Evolutionary conservation across 2,329 filamentous ascomycete genomes (phyloP).

Genomic region (Metarhizium robertsii): DNA sequence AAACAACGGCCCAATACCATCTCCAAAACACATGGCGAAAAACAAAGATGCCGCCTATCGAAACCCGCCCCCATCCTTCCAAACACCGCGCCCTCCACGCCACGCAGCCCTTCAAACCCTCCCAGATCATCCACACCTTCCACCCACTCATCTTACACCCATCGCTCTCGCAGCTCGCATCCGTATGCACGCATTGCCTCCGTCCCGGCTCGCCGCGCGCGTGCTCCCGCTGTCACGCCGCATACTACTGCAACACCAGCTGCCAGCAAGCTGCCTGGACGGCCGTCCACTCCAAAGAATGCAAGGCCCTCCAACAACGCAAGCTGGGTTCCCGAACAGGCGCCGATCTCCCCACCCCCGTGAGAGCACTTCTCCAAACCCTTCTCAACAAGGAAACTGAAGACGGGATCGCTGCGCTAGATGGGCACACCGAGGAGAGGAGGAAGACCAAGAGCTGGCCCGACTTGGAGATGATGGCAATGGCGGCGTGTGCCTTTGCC

Average conservation of each 20-base stretch:
- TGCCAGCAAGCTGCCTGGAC: constrained; percentile 50
- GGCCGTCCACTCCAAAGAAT: constrained; percentile 44
- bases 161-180: constrained; percentile 28
- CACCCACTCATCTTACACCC: constrained; percentile 36
- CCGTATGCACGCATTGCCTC: constrained; percentile 43
- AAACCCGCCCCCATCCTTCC: constrained; percentile 17
- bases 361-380: constrained; percentile 43
- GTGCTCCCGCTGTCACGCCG: constrained; percentile 44
- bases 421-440: constrained; percentile 32
- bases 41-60: constrained; percentile 9
- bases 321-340: constrained; percentile 10
- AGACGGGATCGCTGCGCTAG: constrained; percentile 28
- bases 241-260: constrained; percentile 41
- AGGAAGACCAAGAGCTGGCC: constrained; percentile 29
- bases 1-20: not conserved
- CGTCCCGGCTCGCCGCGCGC: constrained; percentile 18
- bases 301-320: constrained; percentile 31
- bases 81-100: constrained; percentile 39
- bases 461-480: constrained; percentile 41
- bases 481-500: constrained; percentile 30
- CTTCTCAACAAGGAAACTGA: constrained; percentile 30
- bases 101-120: constrained; percentile 31
- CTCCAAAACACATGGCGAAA: not conserved
- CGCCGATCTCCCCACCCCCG: constrained; percentile 40
- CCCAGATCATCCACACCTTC: constrained; percentile 37